These are phyloP conservation scores for Claviceps quebecensis DNA, from an alignment of 2,329 filamentous ascomycete species.

Conservation along the genomic window DNA sequence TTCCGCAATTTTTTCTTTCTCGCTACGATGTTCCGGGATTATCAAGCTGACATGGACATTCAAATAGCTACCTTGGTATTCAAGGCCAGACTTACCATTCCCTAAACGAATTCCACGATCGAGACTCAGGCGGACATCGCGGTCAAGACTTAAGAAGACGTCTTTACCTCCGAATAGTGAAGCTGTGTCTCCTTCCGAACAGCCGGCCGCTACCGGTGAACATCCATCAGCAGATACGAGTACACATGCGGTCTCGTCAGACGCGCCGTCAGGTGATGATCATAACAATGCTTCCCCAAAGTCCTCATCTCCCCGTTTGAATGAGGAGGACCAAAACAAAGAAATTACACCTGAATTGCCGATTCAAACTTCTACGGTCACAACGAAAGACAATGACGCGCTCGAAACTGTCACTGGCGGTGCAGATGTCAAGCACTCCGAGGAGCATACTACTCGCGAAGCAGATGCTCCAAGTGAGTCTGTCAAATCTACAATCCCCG, in stretches of 20 bases:
- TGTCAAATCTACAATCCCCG: slow-evolving; percentile 10
- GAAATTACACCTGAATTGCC: not conserved
- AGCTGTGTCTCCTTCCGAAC: slow-evolving; percentile 29
- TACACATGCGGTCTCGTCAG: not conserved
- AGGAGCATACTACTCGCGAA: slow-evolving; percentile 10
- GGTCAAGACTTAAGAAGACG: slow-evolving; percentile 29
- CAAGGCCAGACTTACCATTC: slow-evolving; percentile 35
- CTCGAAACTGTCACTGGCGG: slow-evolving; percentile 1
- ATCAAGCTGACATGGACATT: not conserved
- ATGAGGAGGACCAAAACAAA: not conserved
- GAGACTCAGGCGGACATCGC: slow-evolving; percentile 23
- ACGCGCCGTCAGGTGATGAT: slow-evolving; percentile 5
- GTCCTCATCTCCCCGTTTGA: not conserved
- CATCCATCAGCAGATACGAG: not conserved
- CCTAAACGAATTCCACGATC: slow-evolving; percentile 25
- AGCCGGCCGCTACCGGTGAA: slow-evolving; percentile 20
- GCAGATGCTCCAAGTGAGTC: slow-evolving; percentile 9
- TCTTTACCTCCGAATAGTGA: slow-evolving; percentile 21
- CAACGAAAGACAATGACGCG: not conserved
- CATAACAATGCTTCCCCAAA: not conserved
- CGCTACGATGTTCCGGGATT: not conserved
- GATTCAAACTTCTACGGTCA: not conserved
- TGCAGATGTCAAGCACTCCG: slow-evolving; percentile 11
- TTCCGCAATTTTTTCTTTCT: not conserved
- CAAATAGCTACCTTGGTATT: slow-evolving; percentile 43